Conservation (phyloP, 1,284 basidiomycete genomes). For the Cutaneotrichosporon sp. region DNA sequence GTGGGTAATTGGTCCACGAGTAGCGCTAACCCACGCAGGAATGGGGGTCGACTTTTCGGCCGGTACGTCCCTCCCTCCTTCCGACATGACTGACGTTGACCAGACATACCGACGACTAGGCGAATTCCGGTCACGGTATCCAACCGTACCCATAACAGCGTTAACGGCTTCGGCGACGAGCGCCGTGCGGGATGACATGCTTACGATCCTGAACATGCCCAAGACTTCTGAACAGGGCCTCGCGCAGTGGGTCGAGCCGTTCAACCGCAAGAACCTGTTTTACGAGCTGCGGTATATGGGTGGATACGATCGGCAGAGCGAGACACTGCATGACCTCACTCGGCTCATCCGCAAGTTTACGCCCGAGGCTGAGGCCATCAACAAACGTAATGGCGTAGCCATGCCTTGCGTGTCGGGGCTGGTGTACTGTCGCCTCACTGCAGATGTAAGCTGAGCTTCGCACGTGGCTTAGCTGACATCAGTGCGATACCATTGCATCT, state of each 20-base stretch:
- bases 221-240: slow-evolving; percentile 49
- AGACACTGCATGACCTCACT: slow-evolving; percentile 52
- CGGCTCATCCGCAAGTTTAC: slow-evolving; percentile 55
- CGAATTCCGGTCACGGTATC: slow-evolving; percentile 62
- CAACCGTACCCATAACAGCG: slow-evolving; percentile 68
- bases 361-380: slow-evolving; percentile 22
- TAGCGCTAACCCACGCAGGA: slow-evolving; percentile 44
- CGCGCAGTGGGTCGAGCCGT: slow-evolving; percentile 64
- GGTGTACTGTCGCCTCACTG: slow-evolving; percentile 63
- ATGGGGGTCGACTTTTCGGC: slow-evolving; percentile 77
- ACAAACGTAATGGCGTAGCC: slow-evolving; percentile 23
- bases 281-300: slow-evolving; percentile 54
- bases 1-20: background rate
- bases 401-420: slow-evolving; percentile 62
- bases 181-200: slow-evolving; percentile 68
- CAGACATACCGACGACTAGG: slow-evolving; percentile 66
- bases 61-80: slow-evolving; percentile 25
- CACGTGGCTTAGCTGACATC: background rate
- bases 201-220: slow-evolving; percentile 58
- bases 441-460: slow-evolving; percentile 24
- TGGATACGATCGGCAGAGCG: slow-evolving; percentile 1
- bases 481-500: slow-evolving; percentile 50
- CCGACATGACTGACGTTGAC: background rate
- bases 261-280: slow-evolving; percentile 72
- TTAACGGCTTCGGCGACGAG: slow-evolving; percentile 47